Percentiles rank a stretch among this genome's conserved stretches.
phyloP scores from a whole-genome alignment of 1,284 basidiomycete genomes.

The Peniophora sp. region DNA sequence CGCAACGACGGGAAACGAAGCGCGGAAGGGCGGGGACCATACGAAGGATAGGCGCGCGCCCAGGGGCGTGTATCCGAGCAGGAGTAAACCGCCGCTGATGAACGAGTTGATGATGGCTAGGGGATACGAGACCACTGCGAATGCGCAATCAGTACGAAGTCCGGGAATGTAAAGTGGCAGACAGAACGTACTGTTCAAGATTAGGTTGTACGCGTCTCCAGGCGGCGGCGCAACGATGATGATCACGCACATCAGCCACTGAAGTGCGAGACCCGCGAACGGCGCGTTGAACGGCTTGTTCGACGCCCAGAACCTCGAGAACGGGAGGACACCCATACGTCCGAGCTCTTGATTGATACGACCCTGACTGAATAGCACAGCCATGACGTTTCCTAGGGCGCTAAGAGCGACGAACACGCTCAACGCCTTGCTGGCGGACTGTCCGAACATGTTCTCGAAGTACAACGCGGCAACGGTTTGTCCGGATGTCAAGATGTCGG shows the following conservation, averaged over 20 bases:
- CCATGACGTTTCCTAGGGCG: slow-evolving; percentile 52
- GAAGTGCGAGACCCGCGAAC: slow-evolving; percentile 45
- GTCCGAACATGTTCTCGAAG: slow-evolving; percentile 61
- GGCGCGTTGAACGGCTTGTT: slow-evolving; percentile 59
- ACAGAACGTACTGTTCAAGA: slow-evolving; percentile 47
- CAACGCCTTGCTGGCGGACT: slow-evolving; percentile 48
- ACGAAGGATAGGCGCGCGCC: slow-evolving; percentile 21
- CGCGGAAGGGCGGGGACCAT: slow-evolving; percentile 59
- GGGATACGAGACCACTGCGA: slow-evolving; percentile 46
- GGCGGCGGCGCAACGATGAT: slow-evolving; percentile 46
- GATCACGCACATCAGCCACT: slow-evolving; percentile 45
- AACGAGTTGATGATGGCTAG: slow-evolving; percentile 46
- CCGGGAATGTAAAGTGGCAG: background rate
- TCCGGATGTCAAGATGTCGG: slow-evolving; percentile 53
- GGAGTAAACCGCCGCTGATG: slow-evolving; percentile 52
- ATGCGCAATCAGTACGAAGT: background rate
- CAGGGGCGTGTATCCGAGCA: slow-evolving; percentile 38
- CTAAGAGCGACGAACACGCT: slow-evolving; percentile 58
- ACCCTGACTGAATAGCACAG: slow-evolving; percentile 55
- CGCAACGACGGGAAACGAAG: slow-evolving; percentile 36
- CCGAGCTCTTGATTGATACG: slow-evolving; percentile 65
- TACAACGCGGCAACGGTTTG: slow-evolving; percentile 62
- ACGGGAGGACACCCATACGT: slow-evolving; percentile 57
- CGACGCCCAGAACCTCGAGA: slow-evolving; percentile 51
- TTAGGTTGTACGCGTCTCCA: slow-evolving; percentile 62